Base-by-base conservation (phyloP, 148 eudicot species). In the Agrostemma githago region DNA sequence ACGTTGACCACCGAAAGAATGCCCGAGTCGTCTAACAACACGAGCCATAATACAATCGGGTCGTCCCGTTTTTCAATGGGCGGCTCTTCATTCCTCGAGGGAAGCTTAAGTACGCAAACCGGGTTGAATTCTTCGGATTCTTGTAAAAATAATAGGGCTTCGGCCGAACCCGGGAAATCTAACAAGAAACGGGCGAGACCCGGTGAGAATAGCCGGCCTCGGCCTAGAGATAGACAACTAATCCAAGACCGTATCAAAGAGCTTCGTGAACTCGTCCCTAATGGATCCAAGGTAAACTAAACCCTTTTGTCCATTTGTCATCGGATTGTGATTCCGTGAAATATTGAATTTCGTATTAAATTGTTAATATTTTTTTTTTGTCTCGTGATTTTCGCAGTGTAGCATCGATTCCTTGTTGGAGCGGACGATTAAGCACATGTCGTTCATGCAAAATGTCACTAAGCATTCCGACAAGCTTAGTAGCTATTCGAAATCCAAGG, bases 181-280 rank as follows among this genome's bases (percentile, higher is more conserved):
- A 81, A 71, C 74, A 93, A 85, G 76, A 93, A 91, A 83, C 84
- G 95, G 77, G 90, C 92, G 57, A 91, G 89, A 77, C 92, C 89
- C 59, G 92, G 92, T 62, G 98, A 93, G 84, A 93, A 80, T 82
- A 70, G 83, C 67, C 88, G 97, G 65, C 98, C 98, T 40, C 86
- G 98, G 78, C 98, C 98, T 62, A 88, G 98, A 84, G 98, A 93
- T 74, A 89, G 98, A 68, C 98, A 93, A 68, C 82, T 93, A 77
- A 91, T 93, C 74, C 97, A 93, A 83, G 97, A 93, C 78, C 98
- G 98, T 19, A 86, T 93, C 73, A 93, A 88, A 80, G 95, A 93
- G 81, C 82, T 91, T 46, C 84, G 98, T 16, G 91, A 91, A 54
- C 90, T 93, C 69, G 94, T 93, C 63, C 95, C 98, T 38, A 91